Conservation (phyloP, 1,139 yeast species). For the Casaregolazyma suthepensis region DNA sequence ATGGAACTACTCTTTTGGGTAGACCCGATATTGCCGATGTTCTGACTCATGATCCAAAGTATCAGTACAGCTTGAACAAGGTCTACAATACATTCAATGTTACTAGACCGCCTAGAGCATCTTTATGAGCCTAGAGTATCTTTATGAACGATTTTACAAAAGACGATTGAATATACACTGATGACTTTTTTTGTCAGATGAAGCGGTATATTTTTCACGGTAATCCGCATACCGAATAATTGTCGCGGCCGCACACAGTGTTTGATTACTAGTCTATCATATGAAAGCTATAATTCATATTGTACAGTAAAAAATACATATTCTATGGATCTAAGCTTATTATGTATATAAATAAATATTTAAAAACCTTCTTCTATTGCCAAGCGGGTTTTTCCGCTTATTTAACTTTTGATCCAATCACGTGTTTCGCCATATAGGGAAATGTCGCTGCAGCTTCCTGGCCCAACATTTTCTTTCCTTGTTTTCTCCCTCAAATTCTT, state of each 20-base stretch:
- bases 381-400: no score
- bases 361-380: not conserved
- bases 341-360: not conserved
- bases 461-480: not conserved
- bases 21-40: constrained; percentile 1
- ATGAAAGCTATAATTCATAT: not conserved
- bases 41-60: not conserved
- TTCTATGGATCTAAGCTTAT: no score
- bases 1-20: constrained; percentile 4
- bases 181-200: not conserved
- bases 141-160: not conserved
- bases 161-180: not conserved
- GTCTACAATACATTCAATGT: not conserved
- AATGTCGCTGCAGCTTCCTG: not conserved
- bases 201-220: not conserved
- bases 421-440: not conserved
- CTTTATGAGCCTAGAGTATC: not conserved
- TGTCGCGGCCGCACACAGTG: not conserved
- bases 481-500: not conserved
- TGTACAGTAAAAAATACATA: not conserved
- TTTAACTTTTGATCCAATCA: not conserved
- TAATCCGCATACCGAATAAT: not conserved
- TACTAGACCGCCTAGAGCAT: not conserved
- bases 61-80: constrained; percentile 1
- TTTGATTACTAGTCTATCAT: not conserved